These are phyloP conservation scores for Aspergillus terreus DNA, from an alignment of 2,329 filamentous ascomycete species.

Conservation along the genomic window DNA sequence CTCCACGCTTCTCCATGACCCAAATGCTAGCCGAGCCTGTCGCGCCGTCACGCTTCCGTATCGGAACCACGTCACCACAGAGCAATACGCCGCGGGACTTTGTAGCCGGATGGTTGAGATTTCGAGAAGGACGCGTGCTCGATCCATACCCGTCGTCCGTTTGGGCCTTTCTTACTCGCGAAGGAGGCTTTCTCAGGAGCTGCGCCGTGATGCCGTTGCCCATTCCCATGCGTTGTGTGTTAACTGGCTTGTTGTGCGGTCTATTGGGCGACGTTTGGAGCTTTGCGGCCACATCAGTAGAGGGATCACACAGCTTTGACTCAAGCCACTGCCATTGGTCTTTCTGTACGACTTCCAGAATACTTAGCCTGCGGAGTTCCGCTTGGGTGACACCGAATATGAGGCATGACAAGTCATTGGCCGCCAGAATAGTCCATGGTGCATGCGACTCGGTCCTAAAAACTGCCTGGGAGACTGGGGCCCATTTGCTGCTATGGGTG, in stretches of 20 bases:
- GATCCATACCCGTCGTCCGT: conserved; percentile 57
- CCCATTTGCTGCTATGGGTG: conserved; percentile 84
- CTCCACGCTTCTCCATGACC: conserved; percentile 95
- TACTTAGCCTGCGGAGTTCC: conserved; percentile 90
- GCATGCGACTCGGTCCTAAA: conserved; percentile 90
- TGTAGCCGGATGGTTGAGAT: conserved; percentile 62
- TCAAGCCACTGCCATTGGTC: conserved; percentile 88
- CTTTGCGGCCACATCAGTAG: conserved; percentile 45
- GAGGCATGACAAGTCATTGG: conserved; percentile 92
- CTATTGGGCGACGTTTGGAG: conserved; percentile 31
- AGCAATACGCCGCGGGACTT: conserved; percentile 86
- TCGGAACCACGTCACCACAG: conserved; percentile 97
- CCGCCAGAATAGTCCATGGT: conserved; percentile 93
- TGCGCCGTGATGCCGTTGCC: conserved; percentile 84
- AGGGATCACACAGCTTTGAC: conserved; percentile 69
- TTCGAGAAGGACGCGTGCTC: conserved; percentile 51
- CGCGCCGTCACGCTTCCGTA: conserved; percentile 89
- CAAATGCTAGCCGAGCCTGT: conserved; percentile 92
- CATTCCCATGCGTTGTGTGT: conserved; percentile 52
- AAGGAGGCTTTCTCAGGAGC: conserved; percentile 76
- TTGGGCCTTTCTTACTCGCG: conserved; percentile 52
- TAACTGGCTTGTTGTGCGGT: conserved; percentile 33
- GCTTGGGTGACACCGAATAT: conserved; percentile 99
- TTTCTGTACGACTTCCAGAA: conserved; percentile 88
- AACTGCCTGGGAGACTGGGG: conserved; percentile 88